phyloP scores from a whole-genome alignment of 192 early-diverging fungal genomes.

The Coemansia biformis region DNA sequence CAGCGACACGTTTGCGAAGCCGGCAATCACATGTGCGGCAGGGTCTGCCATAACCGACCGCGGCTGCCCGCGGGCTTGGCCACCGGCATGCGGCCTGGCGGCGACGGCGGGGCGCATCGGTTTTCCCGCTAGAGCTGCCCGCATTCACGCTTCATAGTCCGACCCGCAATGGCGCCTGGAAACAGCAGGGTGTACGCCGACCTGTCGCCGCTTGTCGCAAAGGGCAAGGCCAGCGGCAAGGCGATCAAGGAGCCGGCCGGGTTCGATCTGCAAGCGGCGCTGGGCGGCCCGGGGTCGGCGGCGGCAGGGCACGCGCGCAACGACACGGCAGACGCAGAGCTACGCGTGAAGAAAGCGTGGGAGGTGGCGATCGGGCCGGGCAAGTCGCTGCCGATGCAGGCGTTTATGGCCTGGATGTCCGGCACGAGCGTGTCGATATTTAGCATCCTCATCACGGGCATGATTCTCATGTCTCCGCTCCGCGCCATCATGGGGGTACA shows the following conservation, averaged over 20 bases:
- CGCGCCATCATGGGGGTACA: conserved; percentile 69
- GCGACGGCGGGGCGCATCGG: no score
- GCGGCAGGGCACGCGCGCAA: conserved; percentile 6
- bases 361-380: conserved; percentile 84
- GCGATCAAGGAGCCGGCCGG: conserved; percentile 29
- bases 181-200: conserved; percentile 29
- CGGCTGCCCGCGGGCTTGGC: no score
- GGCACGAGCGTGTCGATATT: conserved; percentile 96
- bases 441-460: conserved; percentile 89
- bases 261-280: conserved; percentile 20
- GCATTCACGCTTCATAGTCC: no score
- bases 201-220: conserved; percentile 25
- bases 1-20: no score
- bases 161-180: neutral
- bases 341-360: conserved; percentile 86
- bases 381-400: conserved; percentile 95
- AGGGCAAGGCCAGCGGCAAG: conserved; percentile 8
- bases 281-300: conserved; percentile 3
- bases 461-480: conserved; percentile 86
- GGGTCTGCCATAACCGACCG: no score
- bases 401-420: conserved; percentile 98
- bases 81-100: no score
- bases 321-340: conserved; percentile 20
- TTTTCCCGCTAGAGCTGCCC: no score
- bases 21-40: no score